Percentiles rank a stretch among this genome's conserved stretches.
Evolutionary conservation across 805 yeast genomes (phyloP).

Genomic region (Starmerella bombi): DNA sequence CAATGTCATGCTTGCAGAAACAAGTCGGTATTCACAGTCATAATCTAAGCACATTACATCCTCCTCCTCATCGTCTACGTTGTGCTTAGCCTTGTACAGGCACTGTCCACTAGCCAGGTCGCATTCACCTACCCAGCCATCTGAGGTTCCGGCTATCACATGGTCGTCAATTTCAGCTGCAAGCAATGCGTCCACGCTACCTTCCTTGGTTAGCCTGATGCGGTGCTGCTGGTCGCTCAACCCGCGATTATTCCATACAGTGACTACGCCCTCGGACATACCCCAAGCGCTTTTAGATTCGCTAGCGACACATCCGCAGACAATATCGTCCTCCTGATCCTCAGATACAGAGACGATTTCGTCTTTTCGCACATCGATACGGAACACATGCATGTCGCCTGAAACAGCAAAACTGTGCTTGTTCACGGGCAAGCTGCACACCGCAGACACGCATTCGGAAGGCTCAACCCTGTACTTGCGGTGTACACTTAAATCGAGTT

Average conservation of each 20-base stretch:
- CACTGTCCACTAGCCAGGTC: constrained; percentile 52
- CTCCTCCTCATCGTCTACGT: constrained; percentile 36
- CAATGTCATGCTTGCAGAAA: constrained; percentile 72
- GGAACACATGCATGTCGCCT: constrained; percentile 71
- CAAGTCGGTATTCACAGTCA: constrained; percentile 66
- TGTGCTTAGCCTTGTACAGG: constrained; percentile 53
- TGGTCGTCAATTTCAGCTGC: constrained; percentile 33
- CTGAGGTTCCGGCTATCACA: constrained; percentile 46
- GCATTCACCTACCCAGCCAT: constrained; percentile 57
- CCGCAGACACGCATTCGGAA: constrained; percentile 40
- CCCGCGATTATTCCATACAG: constrained; percentile 66
- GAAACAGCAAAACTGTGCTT: constrained; percentile 66
- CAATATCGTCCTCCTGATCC: constrained; percentile 87
- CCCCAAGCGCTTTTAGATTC: constrained; percentile 63
- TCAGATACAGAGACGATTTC: constrained; percentile 49
- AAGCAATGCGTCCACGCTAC: constrained; percentile 57
- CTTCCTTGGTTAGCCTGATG: constrained; percentile 47
- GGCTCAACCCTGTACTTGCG: constrained; percentile 49
- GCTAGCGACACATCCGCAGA: constrained; percentile 53
- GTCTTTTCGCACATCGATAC: constrained; percentile 66
- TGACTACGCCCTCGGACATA: constrained; percentile 80
- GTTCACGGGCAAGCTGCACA: constrained; percentile 52
- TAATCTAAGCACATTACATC: constrained; percentile 67
- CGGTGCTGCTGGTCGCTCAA: constrained; percentile 62
- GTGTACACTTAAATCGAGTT: constrained; percentile 38